Evolutionary conservation across 169 alveolate genomes (phyloP), one percentile per base, ranked within the genome.

Genomic region (Plasmodium falciparum): DNA sequence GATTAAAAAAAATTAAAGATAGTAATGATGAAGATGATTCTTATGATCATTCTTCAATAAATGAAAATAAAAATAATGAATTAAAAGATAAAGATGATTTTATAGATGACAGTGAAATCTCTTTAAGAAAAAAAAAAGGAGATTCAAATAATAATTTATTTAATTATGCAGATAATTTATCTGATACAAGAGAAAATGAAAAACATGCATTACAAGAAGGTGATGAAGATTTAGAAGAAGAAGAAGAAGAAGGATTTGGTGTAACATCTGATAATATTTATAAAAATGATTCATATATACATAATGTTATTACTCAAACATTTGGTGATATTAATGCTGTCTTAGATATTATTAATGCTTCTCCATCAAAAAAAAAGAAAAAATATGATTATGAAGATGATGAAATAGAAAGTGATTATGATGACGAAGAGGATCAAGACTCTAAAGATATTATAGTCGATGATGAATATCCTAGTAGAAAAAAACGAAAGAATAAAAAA

Each of bases 21-120:
- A 73, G 74, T 1, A 90, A 88, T 29, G 86, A 63, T 11, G 94
- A 91, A 59, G 80, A 80, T 58, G 61, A 88, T 50, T 76, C 91
- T 11, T 95, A 93, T 20, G 93, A 94, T 59, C 61, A 80, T 52
- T 90, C 93, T 89, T 88, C 76, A 24, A 80, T 83, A 13, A 58
- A 33, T 71, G 85, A 83, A 56, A 83, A 65, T 45, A 63, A 78
- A 59, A 65, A 47, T 22, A 76, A 78, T 45, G 74, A 58, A 8
- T 45, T 78, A 66, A 78, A 58, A 45, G 78, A 78, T 22, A 78
- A 78, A 17, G 76, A 67, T 17, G 65, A 78, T 59, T 78, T 78
- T 29, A 78, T 78, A 65, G 89, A 78, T 52, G 89, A 78, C n/a
- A 78, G 89, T 58, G 89, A 78, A 78, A 66, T 49, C 22, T 0